Evolutionary conservation across 306 rosid species (phyloP), one percentile per base, ranked within the genome.

Genomic region (Sphenostylis stenocarpa): DNA sequence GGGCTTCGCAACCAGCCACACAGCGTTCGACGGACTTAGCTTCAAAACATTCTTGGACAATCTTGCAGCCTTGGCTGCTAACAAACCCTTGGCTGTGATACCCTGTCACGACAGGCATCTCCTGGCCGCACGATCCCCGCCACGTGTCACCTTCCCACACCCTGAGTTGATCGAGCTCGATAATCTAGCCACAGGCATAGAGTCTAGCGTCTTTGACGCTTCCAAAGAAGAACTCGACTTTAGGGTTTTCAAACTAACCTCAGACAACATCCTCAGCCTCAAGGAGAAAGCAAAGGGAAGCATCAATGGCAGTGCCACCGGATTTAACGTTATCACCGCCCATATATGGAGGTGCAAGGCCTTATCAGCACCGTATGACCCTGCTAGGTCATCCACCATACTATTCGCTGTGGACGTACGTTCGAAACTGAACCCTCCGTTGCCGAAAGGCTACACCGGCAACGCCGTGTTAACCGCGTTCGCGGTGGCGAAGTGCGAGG

Each of bases 41-140:
- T 80, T 93, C 87, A 84, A 57, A 76, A 64, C 20, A 34, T 93
- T 93, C 85, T 77, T 89, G 69, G 87, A 86, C 29, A 93, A 89
- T 72, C 86, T 93, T 3, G 97, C 92, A 4, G 85, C 91, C 11
- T 26, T 93, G 9, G 87, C 93, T 44, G 69, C 88, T 48, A 69
- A 87, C 65, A 87, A 81, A 64, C 90, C 84, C 69, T 16, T 93
- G 43, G 67, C 74, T 12, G 77, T 75, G 43, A 78, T 33, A 9
- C 93, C 90, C 0, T 87, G 52, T 72, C 80, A 89, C 7, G 89
- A 90, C 72, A 90, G 96, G 7, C 88, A 70, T 0, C 86, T 89
- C 69, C 57, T 93, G 23, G 91, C 91, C 38, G 94, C 97, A 3
- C 86, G 97, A 62, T 89, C 93, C 4, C 96, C 94, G 0, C 97